Evolutionary conservation across 164 flowering plant genomes (phyloP), one percentile per base, ranked within the genome.

Genomic region (Vitis labrusca): DNA sequence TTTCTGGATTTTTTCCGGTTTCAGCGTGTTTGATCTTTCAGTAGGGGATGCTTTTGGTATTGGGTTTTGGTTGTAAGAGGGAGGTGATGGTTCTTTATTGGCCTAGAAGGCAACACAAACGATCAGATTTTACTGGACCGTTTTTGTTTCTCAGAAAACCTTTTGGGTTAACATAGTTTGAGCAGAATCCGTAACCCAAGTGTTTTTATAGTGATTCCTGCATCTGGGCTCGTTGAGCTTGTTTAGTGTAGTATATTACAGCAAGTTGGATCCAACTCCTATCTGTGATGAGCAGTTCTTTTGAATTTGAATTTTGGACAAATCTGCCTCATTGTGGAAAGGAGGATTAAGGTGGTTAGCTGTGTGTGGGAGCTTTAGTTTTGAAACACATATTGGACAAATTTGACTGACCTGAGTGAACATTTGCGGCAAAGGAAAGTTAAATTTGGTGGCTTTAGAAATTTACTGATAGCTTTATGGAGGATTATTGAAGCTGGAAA

Each of bases 401-500:
- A 51, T 60, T 61, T 27, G 57, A 62, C 44, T 10, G 47, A 61
- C 48, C 17, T 44, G 19, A 55, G 65, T 47, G 53, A 37, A 11
- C 62, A 19, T 51, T 29, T 58, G 60, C 50, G 27, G 66, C 49
- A 49, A 19, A 13, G 54, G 69, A 30, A 29, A 19, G 9, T 61
- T 57, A 52, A 12, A 8, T 47, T 68, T 67, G 73, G 74, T 68
- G 66, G 23, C 37, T 49, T 67, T 66, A 49, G 50, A 16, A 64
- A 53, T 51, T 30, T 52, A 58, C 19, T 16, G 61, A 44, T 64
- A 72, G 57, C 76, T 58, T 70, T 29, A 80, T 88, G 80, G 74
- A 73, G 71, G 59, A 65, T n/a, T 60, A 68, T 65, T 83, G 82
- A 85, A 76, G 82, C 82, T 85, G 85, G 96, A 84, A 85, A 87